A percentile compares a stretch with the other conserved stretches of the same genome.
Conservation (phyloP, 78 protist species). For the Cavenderia fasciculata region DNA sequence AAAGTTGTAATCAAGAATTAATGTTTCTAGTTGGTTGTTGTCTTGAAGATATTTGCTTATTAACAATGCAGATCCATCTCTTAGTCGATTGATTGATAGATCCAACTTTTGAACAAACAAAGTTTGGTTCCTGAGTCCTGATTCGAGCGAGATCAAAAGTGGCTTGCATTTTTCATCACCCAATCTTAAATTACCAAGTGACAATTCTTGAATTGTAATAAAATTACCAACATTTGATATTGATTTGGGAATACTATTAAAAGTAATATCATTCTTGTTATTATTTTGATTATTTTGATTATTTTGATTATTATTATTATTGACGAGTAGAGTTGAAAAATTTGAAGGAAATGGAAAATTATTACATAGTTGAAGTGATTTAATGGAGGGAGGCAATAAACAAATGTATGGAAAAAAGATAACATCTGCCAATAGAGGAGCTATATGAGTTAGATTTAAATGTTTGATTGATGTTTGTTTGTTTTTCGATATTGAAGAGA, state of each 20-base stretch:
- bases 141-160: neutral
- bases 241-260: no score
- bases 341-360: slow-evolving; percentile 5
- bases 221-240: slow-evolving; percentile 1
- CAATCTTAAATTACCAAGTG: slow-evolving; percentile 1
- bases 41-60: slow-evolving; percentile 6
- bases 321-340: neutral
- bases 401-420: neutral
- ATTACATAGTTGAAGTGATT: neutral
- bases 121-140: neutral
- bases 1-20: slow-evolving; percentile 37
- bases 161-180: slow-evolving; percentile 19
- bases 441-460: neutral
- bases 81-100: slow-evolving; percentile 35
- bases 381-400: neutral
- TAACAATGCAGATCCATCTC: slow-evolving; percentile 13
- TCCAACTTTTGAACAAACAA: neutral
- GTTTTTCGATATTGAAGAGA: no score
- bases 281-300: no score
- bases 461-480: neutral
- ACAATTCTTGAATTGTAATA: neutral
- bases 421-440: neutral
- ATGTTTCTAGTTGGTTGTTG: neutral
- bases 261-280: no score
- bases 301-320: neutral